These are phyloP conservation scores for Malus domestica DNA, from an alignment of 306 rosid genomes.

Conservation along the genomic window DNA sequence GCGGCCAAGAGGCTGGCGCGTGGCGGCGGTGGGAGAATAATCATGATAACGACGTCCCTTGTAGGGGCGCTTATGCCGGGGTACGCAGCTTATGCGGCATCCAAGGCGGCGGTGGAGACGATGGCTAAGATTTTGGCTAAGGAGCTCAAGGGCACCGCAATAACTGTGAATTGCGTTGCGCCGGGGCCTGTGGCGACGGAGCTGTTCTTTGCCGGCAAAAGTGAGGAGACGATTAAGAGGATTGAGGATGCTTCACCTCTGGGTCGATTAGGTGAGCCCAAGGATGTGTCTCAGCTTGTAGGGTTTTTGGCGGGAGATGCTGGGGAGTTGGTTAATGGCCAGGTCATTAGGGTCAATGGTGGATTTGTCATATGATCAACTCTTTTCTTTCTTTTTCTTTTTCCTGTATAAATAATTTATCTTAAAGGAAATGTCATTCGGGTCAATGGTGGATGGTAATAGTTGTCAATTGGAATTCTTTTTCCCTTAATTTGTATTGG, in stretches of 20 bases:
- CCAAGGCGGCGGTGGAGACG: constrained; percentile 47
- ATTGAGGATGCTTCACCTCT: constrained; percentile 26
- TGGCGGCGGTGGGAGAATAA: constrained; percentile 40
- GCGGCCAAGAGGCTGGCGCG: constrained; percentile 24
- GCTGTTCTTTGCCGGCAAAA: constrained; percentile 30
- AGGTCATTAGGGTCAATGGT: constrained; percentile 36
- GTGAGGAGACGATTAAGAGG: constrained; percentile 23
- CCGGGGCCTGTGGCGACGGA: constrained; percentile 47
- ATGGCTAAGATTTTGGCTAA: constrained; percentile 39
- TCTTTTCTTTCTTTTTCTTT: no score
- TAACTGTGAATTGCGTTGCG: constrained; percentile 39
- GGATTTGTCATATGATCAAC: constrained; percentile 20
- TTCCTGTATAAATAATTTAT: no score
- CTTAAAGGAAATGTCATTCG: no score
- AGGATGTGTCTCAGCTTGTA: constrained; percentile 31
- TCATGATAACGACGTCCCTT: constrained; percentile 21
- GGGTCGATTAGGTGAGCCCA: constrained; percentile 35
- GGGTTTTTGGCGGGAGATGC: constrained; percentile 40
- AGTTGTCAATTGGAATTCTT: no score
- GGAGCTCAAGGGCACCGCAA: constrained; percentile 40
- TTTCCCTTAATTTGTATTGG: no score
- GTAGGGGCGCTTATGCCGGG: constrained; percentile 26
- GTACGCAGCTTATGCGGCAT: constrained; percentile 34
- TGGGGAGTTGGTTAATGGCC: constrained; percentile 51
- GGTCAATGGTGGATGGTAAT: no score